Conservation (phyloP, 1,284 basidiomycete genomes). For the Microstroma glucosiphilum region DNA sequence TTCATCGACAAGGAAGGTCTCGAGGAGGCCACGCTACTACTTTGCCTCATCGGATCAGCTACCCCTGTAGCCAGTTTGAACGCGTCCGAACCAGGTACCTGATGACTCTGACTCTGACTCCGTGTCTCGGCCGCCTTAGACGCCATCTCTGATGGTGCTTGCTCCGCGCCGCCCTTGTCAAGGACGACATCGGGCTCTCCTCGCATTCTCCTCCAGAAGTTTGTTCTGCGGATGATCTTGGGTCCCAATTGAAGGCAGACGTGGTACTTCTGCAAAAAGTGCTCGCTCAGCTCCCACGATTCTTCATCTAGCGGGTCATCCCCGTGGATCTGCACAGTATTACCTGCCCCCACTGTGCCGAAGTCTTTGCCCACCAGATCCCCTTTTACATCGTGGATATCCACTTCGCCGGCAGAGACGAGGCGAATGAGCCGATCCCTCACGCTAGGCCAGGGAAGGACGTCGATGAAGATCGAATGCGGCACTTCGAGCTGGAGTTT, state of each 20-base stretch:
- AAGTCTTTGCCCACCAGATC: background rate
- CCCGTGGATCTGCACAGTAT: background rate
- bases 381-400: background rate
- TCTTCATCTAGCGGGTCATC: constrained; percentile 5
- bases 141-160: too few relatives aligned
- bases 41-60: too few relatives aligned
- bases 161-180: background rate
- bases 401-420: background rate
- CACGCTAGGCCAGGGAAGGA: constrained; percentile 12
- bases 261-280: constrained; percentile 1
- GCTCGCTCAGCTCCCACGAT: background rate
- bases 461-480: constrained; percentile 8
- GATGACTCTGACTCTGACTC: too few relatives aligned
- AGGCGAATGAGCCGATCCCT: constrained; percentile 5
- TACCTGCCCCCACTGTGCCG: background rate
- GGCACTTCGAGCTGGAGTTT: constrained; percentile 1
- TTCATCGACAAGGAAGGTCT: too few relatives aligned
- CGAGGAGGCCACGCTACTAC: too few relatives aligned
- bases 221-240: background rate
- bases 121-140: too few relatives aligned
- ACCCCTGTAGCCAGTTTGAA: too few relatives aligned
- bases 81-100: too few relatives aligned
- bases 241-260: background rate
- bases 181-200: background rate
- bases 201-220: constrained; percentile 1